These are phyloP conservation scores for Nitzschia inconspicua DNA, from an alignment of 108 stramenopile genomes.

Conservation along the genomic window DNA sequence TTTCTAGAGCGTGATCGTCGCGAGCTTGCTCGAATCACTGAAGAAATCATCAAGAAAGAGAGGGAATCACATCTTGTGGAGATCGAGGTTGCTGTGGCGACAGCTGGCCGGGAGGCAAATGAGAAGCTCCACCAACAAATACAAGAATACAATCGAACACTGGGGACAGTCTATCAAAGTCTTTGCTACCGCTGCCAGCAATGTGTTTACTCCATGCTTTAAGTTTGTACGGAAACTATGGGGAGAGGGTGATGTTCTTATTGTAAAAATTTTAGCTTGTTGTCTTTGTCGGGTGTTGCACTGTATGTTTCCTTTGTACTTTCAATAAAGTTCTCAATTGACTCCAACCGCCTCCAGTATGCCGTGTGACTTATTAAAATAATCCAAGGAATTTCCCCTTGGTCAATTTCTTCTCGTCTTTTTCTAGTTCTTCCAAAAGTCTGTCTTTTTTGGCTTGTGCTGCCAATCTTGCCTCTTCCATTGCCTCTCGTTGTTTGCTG, in stretches of 20 bases:
- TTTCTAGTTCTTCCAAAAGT: slow-evolving; percentile 67
- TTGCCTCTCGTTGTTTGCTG: slow-evolving; percentile 62
- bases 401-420: slow-evolving; percentile 77
- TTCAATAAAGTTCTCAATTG: no score
- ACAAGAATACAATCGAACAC: background rate
- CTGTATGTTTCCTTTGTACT: no score
- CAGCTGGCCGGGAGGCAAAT: slow-evolving; percentile 11
- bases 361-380: no score
- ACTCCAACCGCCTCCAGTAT: no score
- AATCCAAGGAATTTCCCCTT: slow-evolving; percentile 87
- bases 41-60: slow-evolving; percentile 4
- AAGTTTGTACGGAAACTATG: no score
- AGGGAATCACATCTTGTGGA: slow-evolving; percentile 1
- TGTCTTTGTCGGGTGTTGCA: no score
- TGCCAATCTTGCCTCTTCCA: slow-evolving; percentile 62
- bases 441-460: slow-evolving; percentile 82
- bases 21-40: slow-evolving; percentile 20
- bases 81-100: slow-evolving; percentile 20
- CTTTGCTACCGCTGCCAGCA: background rate
- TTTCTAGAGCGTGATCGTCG: slow-evolving; percentile 29
- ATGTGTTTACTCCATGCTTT: background rate
- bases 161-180: background rate
- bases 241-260: no score
- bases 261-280: no score
- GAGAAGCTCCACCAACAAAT: slow-evolving; percentile 2